Base-by-base conservation (phyloP, 352 stramenopile genomes). In the Globisporangium paroecandrum region DNA sequence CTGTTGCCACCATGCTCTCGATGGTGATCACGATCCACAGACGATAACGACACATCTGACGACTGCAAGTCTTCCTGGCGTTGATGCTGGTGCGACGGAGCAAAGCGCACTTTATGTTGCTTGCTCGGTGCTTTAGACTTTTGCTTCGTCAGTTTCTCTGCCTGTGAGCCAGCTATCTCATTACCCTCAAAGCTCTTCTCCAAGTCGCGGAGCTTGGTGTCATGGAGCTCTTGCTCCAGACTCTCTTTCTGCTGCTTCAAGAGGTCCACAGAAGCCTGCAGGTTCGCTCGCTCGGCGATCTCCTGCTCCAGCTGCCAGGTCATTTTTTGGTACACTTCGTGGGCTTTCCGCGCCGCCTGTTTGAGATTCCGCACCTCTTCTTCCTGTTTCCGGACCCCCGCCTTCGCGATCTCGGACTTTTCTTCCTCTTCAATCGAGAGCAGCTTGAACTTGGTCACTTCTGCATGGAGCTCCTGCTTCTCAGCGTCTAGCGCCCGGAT, bases 321-420 rank as follows among this genome's bases (percentile, higher is more conserved):
- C 32, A 79, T 69, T 22, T 83, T 77, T 65, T 90, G 77, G 46
- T 88, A 85, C 38, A 86, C 62, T 6, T 89, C 81, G 47, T 93
- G 82, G 9, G 81, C 82, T n/a, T 76, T 76, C 55, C 81, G 83
- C 1, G 83, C 75, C 0, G 79, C 73, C 57, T 89, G 82, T 34
- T 78, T 82, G 1, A 93, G 69, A 24, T 83, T 75, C 3, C 74
- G 71, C n/a, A 87, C 57, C n/a, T 91, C 82, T n/a, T 86, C 78
- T 36, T 84, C 75, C 47, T 87, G 79, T 25, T 70, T 77, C 24
- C 75, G 73, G 8, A 77, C 71, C 1, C 71, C 71, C 1, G 71
- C 65, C 27, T 74, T 79, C 2, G 79, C 74, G 49, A 78, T 72
- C 41, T 85, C 74, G 0, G 79, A 70, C 46, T 83, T 82, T 22